Conservation (phyloP, 2,329 filamentous ascomycete species). For the Penicillium sp. region DNA sequence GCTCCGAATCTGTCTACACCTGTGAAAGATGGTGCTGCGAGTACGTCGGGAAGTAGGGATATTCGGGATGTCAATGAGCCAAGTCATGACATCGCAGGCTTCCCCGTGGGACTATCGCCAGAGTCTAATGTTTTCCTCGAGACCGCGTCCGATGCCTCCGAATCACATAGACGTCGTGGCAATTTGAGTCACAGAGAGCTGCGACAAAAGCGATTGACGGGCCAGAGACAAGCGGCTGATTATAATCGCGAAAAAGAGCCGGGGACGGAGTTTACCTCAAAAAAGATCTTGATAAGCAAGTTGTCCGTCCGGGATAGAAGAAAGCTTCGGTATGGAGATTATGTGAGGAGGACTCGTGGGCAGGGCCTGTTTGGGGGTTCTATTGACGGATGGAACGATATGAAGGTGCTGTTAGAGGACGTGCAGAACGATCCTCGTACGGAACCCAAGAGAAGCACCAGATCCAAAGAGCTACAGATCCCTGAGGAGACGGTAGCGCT, state of each 20-base stretch:
- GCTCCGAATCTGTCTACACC: neutral
- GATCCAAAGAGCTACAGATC: slow-evolving; percentile 31
- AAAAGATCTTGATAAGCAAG: neutral
- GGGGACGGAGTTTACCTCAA: neutral
- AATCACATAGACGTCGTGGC: neutral
- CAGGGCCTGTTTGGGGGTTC: neutral
- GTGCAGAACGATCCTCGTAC: slow-evolving; percentile 19
- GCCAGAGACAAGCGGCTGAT: neutral
- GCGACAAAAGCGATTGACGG: neutral
- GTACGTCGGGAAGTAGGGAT: neutral
- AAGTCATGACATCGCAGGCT: neutral
- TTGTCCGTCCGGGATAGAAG: slow-evolving; percentile 26
- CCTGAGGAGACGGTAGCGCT: slow-evolving; percentile 37
- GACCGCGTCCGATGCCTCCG: neutral
- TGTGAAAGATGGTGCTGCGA: neutral
- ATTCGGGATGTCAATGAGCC: neutral
- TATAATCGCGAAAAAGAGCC: neutral
- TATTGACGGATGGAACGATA: slow-evolving; percentile 8
- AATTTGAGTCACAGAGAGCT: neutral
- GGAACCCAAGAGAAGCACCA: slow-evolving; percentile 11
- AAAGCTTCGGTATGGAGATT: slow-evolving; percentile 27
- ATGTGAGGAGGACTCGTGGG: neutral
- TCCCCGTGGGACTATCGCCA: neutral
- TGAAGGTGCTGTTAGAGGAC: slow-evolving; percentile 28
- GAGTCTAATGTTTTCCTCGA: neutral